Base-by-base conservation (phyloP, 2,329 filamentous ascomycete species). In the Sphaerulina vaccinii region DNA sequence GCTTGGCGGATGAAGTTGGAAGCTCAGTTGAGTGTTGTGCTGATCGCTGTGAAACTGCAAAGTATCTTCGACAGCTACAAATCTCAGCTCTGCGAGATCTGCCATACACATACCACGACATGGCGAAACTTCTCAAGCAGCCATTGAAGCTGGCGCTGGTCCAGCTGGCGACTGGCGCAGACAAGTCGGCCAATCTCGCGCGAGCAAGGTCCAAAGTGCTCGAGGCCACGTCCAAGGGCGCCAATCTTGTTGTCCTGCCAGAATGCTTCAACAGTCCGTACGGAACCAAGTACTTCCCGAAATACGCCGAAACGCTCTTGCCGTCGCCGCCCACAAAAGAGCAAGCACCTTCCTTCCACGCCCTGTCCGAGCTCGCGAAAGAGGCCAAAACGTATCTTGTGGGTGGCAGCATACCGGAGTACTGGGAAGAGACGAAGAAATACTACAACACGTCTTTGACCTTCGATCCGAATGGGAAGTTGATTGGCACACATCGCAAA, bases 191-290 rank as follows among this genome's bases (percentile, higher is more conserved):
- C 60, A 99, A 99, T 73, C 88, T 99, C 57, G 68, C 79, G 18
- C 86, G 86, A 69, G 92, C 93, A 10, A 86, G 88, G 51, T 78
- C 79, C 37, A 91, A 93, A 69, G 90, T 97, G 52, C 80, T 90
- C 57, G 85, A 90, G 70, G 92, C 93, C 4, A 86, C 90, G 19
- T 71, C 76, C 21, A 75, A 75, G 3, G 92, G 92, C 61, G 90
- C 92, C 54, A 84, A 87, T 51, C 84, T 99, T 54, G 85, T 97
- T 59, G 90, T 97, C 27, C 82, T 99, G 15, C 92, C 92, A 29
- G 93, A 99, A 76, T 99, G 93, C 79, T 99, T 99, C 83, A 99
- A 99, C 77, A 95, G 88, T 36, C 93, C 93, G 7, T 99, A 99
- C 73, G 93, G 93, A 61, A 90, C 85, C 60, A 80, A 90, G 66